phyloP scores from a whole-genome alignment of 345 rosid species.

The Moringa oleifera region DNA sequence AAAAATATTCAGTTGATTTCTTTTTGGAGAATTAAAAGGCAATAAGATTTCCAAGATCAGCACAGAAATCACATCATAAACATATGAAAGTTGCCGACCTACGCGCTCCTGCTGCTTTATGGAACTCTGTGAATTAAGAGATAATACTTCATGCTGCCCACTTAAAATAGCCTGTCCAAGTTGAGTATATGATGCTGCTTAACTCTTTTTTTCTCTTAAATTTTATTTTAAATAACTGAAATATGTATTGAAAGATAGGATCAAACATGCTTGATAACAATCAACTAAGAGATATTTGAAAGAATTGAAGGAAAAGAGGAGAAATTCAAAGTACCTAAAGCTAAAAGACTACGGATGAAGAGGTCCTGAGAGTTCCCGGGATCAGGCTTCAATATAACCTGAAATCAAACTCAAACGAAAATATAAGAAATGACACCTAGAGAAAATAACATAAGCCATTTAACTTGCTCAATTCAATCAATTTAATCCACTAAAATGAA shows the following conservation, averaged over 20 bases:
- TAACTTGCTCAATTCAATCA: neutral
- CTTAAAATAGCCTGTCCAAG: neutral
- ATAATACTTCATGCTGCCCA: neutral
- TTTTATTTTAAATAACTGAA: neutral
- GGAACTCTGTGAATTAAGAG: neutral
- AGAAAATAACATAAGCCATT: neutral
- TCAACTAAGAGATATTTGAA: too few relatives aligned
- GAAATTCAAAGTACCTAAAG: slow-evolving; percentile 53
- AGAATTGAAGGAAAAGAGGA: slow-evolving; percentile 4
- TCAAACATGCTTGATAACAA: too few relatives aligned
- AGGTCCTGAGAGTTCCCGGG: slow-evolving; percentile 96
- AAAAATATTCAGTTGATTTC: too few relatives aligned
- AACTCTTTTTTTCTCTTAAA: too few relatives aligned
- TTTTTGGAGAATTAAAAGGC: too few relatives aligned
- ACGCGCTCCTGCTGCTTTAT: too few relatives aligned
- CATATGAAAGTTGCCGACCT: too few relatives aligned
- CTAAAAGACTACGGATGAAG: slow-evolving; percentile 81
- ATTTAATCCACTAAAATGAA: slow-evolving; percentile 14
- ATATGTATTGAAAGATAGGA: too few relatives aligned
- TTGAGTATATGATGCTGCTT: neutral
- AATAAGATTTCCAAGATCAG: too few relatives aligned
- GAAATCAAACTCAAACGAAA: slow-evolving; percentile 19
- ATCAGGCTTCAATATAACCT: slow-evolving; percentile 95
- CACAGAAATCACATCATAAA: too few relatives aligned
- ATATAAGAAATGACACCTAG: neutral